Conservation (phyloP, 2,329 filamentous ascomycete genomes). For the Colletotrichum horii region DNA sequence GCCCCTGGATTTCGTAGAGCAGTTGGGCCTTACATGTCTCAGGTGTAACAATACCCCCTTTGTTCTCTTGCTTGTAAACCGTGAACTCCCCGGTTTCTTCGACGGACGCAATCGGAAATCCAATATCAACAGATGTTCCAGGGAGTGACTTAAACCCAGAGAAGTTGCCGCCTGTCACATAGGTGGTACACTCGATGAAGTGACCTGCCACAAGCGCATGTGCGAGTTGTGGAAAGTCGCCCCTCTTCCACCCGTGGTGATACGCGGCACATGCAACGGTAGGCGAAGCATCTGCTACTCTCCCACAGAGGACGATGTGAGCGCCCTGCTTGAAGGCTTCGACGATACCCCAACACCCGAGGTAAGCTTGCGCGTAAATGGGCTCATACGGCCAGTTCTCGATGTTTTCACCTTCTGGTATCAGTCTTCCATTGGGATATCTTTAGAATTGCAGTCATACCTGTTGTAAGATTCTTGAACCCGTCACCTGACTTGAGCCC, state of each 20-base stretch:
- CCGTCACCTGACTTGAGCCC: neutral
- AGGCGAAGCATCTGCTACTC: constrained; percentile 49
- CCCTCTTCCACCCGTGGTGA: constrained; percentile 53
- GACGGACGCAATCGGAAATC: constrained; percentile 56
- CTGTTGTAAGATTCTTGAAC: constrained; percentile 10
- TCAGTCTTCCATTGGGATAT: neutral
- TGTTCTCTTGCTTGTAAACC: constrained; percentile 50
- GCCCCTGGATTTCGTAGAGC: constrained; percentile 51
- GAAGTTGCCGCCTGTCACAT: constrained; percentile 58
- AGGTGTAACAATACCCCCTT: constrained; percentile 25
- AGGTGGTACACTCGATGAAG: constrained; percentile 55
- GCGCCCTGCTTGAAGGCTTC: constrained; percentile 45
- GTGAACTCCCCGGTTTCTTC: constrained; percentile 46
- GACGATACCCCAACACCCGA: constrained; percentile 50
- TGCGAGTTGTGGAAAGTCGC: constrained; percentile 50
- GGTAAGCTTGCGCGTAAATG: constrained; percentile 49
- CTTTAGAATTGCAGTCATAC: neutral
- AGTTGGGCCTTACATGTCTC: constrained; percentile 42
- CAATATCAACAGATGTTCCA: constrained; percentile 38
- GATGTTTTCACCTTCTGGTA: neutral
- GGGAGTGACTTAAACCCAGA: constrained; percentile 49
- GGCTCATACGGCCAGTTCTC: constrained; percentile 24
- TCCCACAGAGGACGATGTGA: constrained; percentile 48
- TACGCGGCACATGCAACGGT: constrained; percentile 58
- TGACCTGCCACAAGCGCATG: constrained; percentile 51